phyloP scores from a whole-genome alignment of 352 stramenopile genomes.

The Pythium phragmiticola region DNA sequence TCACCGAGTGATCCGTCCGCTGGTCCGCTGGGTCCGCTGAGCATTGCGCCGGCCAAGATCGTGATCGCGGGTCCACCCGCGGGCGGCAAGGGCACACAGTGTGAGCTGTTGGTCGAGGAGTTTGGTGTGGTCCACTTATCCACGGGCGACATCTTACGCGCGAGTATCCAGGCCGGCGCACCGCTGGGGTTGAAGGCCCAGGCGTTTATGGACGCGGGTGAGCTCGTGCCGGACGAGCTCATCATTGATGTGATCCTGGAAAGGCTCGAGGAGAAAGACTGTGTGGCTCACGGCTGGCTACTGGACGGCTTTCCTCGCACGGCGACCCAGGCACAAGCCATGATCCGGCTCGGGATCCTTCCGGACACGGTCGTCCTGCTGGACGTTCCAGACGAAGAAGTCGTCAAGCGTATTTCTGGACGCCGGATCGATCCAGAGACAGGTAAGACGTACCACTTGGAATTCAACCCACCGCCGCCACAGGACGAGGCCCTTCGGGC shows the following conservation, averaged over 20 bases:
- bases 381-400: slow-evolving; percentile 93
- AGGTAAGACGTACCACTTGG: slow-evolving; percentile 95
- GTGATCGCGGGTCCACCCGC: slow-evolving; percentile 74
- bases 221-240: slow-evolving; percentile 48
- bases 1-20: slow-evolving; percentile 30
- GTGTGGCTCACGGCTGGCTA: slow-evolving; percentile 79
- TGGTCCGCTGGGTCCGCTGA: slow-evolving; percentile 1
- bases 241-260: slow-evolving; percentile 57
- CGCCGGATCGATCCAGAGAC: slow-evolving; percentile 93
- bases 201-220: slow-evolving; percentile 41
- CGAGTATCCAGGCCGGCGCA: slow-evolving; percentile 57
- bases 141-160: slow-evolving; percentile 90
- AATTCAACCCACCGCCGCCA: slow-evolving; percentile 92
- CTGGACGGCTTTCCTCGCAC: slow-evolving; percentile 93
- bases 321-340: slow-evolving; percentile 71
- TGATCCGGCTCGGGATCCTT: slow-evolving; percentile 80
- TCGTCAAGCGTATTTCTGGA: slow-evolving; percentile 95
- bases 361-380: slow-evolving; percentile 92
- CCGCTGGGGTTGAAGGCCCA: slow-evolving; percentile 39
- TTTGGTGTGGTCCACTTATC: slow-evolving; percentile 91
- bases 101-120: slow-evolving; percentile 78
- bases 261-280: slow-evolving; percentile 83
- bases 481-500: slow-evolving; percentile 57
- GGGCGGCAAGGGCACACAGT: slow-evolving; percentile 96
- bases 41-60: slow-evolving; percentile 36